Evolutionary conservation across 768 basidiomycete species (phyloP).

Genomic region (Rubroboletus pulcherrimus): DNA sequence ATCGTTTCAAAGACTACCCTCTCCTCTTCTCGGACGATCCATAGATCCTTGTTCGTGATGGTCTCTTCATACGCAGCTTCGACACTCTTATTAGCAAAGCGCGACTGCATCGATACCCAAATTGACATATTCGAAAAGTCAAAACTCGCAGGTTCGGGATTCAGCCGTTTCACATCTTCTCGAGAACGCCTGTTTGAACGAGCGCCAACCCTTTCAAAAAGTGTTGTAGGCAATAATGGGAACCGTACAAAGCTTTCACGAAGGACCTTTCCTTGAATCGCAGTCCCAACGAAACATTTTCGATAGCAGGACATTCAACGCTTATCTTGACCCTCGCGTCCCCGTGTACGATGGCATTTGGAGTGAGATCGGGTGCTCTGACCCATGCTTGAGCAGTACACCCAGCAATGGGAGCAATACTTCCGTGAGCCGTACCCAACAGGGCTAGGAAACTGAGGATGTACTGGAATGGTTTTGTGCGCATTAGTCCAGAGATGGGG

Average conservation of each 20-base stretch:
- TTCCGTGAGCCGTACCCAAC: not conserved
- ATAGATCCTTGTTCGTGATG: not conserved
- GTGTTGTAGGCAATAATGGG: not conserved
- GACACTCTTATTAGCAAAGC: not conserved
- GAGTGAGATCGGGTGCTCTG: constrained; percentile 19
- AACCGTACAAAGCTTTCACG: constrained; percentile 8
- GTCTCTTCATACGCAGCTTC: not conserved
- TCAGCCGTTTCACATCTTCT: not conserved
- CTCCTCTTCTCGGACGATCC: not conserved
- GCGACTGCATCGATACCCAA: not conserved
- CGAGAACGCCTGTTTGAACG: not conserved
- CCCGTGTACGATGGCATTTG: constrained; percentile 8
- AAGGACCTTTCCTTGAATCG: constrained; percentile 22
- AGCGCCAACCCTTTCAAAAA: not conserved
- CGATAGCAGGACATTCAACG: constrained; percentile 8
- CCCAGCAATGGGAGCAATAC: not conserved
- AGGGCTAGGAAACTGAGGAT: constrained; percentile 3
- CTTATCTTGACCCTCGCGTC: constrained; percentile 17
- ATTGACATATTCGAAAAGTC: not conserved
- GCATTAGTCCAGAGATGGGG: not conserved
- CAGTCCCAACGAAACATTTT: constrained; percentile 6
- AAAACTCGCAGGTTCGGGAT: not conserved
- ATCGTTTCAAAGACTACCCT: not conserved
- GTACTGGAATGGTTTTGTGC: not conserved
- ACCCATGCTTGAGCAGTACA: constrained; percentile 16